phyloP scores from a whole-genome alignment of 192 early-diverging fungal species.

The Ramicandelaber brevisporus region DNA sequence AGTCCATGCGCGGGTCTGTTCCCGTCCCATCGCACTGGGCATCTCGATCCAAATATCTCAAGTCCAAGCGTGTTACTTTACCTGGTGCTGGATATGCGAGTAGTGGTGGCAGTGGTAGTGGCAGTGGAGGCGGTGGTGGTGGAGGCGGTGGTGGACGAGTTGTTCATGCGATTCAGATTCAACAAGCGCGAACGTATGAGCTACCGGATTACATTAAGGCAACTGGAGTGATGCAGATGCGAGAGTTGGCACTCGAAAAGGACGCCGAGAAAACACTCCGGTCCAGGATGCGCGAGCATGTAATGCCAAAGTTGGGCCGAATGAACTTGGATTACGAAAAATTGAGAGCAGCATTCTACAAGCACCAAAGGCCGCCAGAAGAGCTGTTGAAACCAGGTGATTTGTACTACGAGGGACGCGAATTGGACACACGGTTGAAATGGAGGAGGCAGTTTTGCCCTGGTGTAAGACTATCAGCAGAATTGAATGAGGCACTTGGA shows the following conservation, averaged over 20 bases:
- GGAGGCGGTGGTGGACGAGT: too few relatives aligned
- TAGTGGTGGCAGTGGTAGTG: too few relatives aligned
- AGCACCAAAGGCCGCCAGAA: conserved; percentile 57
- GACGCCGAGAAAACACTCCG: conserved; percentile 59
- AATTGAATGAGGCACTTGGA: conserved; percentile 62
- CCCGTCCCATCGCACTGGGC: conserved; percentile 89
- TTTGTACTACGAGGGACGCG: conserved; percentile 88
- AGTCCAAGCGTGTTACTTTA: conserved; percentile 89
- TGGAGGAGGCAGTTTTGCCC: conserved; percentile 78
- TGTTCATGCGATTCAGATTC: too few relatives aligned
- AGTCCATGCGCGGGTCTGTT: conserved; percentile 76
- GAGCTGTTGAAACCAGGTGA: conserved; percentile 12
- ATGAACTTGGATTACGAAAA: conserved; percentile 94
- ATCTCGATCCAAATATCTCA: conserved; percentile 89
- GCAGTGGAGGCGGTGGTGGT: too few relatives aligned
- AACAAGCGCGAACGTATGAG: too few relatives aligned
- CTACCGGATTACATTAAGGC: conserved; percentile 94
- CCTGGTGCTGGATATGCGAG: too few relatives aligned
- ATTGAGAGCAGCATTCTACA: conserved; percentile 91
- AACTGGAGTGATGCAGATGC: conserved; percentile 94
- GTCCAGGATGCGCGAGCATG: conserved; percentile 57
- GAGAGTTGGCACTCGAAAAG: conserved; percentile 66
- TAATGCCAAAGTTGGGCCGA: conserved; percentile 89
- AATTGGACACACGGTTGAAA: conserved; percentile 72
- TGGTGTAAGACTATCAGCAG: conserved; percentile 55